Base-by-base conservation (phyloP, 2,329 filamentous ascomycete species). In the Hypoxylon rubiginosum region DNA sequence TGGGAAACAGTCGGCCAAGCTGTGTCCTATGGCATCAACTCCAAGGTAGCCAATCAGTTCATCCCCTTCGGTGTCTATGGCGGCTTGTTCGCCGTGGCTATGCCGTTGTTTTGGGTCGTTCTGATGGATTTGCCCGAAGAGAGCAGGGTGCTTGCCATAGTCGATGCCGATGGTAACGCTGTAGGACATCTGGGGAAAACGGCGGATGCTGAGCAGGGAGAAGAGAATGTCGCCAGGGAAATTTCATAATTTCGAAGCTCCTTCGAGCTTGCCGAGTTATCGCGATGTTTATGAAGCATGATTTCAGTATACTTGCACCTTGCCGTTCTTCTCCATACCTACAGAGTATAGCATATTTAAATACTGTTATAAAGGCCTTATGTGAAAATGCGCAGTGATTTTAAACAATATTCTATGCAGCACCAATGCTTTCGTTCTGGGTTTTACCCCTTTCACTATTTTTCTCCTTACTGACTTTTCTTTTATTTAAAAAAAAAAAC, bases 221-320 rank as follows among this genome's bases (percentile, higher is more conserved):
- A 19, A 19, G 39, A 43, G 39, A 43, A 43, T 43, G 17, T 15
- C n/a, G 39, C 39, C n/a, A 43, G 39, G 17, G 39, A 43, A 43
- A 43, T 43, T 43, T 43, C 39, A 43, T 43, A 15, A 43, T 43
- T 43, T 43, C 17, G 39, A 43, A 17, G 6, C 39, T n/a, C 39
- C 17, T 17, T 43, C 17, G 17, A 43, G 39, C n/a, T 5, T 9
- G 3, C 8, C 39, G 10, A 43, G 39, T 43, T 43, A 43, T 43
- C 4, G 39, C 39, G 39, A 43, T 43, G 7, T 17, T 43, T 17
- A n/a, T 43, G 3, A 43, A 19, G 9, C 39, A 17, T 17, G 13
- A 43, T 43, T 43, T 43, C 17, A 10, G 17, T 4, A 43, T 43
- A 17, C 39, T 43, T 17, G 9, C 39, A 1, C 17, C 9, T 43